phyloP scores from a whole-genome alignment of 2,329 filamentous ascomycete species.

The Epichloe scottii region DNA sequence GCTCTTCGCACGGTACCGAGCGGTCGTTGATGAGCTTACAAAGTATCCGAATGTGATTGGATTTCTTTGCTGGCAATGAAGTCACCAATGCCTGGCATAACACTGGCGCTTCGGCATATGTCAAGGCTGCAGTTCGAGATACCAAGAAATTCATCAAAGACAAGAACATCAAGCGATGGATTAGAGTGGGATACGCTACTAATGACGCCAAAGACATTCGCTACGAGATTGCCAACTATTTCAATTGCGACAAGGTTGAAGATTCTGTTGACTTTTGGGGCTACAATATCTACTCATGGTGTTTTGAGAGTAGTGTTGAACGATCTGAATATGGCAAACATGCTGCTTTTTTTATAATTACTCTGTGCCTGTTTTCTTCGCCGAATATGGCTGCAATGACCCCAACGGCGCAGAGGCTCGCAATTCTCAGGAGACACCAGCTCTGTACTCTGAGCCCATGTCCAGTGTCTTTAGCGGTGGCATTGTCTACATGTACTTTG shows the following conservation, averaged over 20 bases:
- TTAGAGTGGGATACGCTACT: slow-evolving; percentile 91
- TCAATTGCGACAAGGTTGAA: slow-evolving; percentile 66
- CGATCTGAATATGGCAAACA: slow-evolving; percentile 71
- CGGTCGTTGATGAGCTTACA: slow-evolving; percentile 67
- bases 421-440: slow-evolving; percentile 72
- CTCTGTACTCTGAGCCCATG: slow-evolving; percentile 74
- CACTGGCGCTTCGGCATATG: slow-evolving; percentile 80
- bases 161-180: slow-evolving; percentile 63
- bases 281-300: slow-evolving; percentile 99
- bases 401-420: slow-evolving; percentile 46
- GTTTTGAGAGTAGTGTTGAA: slow-evolving; percentile 66
- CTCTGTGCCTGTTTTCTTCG: slow-evolving; percentile 93
- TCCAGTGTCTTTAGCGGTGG: slow-evolving; percentile 80
- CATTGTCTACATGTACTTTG: slow-evolving; percentile 98
- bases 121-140: slow-evolving; percentile 96
- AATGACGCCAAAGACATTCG: slow-evolving; percentile 84
- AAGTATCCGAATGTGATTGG: slow-evolving; percentile 86
- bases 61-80: slow-evolving; percentile 98
- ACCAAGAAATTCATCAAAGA: slow-evolving; percentile 89
- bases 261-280: slow-evolving; percentile 90
- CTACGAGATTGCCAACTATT: slow-evolving; percentile 74
- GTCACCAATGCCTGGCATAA: slow-evolving; percentile 84
- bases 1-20: slow-evolving; percentile 70
- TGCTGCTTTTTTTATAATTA: slow-evolving; percentile 74
- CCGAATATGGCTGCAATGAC: slow-evolving; percentile 92